These are phyloP conservation scores for Pythium plurisporium DNA, from an alignment of 352 stramenopile species.

Conservation along the genomic window DNA sequence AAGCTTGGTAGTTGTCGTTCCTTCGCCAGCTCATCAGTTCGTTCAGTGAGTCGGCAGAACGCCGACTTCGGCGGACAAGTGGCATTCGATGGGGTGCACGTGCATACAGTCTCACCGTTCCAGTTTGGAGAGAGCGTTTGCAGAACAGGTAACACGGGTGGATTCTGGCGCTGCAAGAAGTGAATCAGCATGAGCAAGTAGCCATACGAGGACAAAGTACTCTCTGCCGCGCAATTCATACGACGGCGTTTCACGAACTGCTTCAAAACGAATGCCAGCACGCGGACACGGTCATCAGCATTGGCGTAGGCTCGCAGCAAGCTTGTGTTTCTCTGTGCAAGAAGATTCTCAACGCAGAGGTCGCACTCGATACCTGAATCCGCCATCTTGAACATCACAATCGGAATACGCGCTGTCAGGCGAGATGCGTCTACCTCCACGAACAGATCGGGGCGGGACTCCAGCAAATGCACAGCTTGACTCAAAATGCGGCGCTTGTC, in stretches of 20 bases:
- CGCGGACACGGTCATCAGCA: slow-evolving; percentile 64
- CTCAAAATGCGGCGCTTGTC: slow-evolving; percentile 68
- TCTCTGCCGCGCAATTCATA: slow-evolving; percentile 81
- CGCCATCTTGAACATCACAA: slow-evolving; percentile 95
- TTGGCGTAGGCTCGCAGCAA: slow-evolving; percentile 92
- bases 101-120: slow-evolving; percentile 30
- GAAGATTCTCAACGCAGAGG: slow-evolving; percentile 93
- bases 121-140: slow-evolving; percentile 59
- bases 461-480: slow-evolving; percentile 51
- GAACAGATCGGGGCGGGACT: slow-evolving; percentile 63
- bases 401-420: slow-evolving; percentile 95
- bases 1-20: slow-evolving; percentile 39
- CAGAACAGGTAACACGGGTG: slow-evolving; percentile 68
- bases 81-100: slow-evolving; percentile 17
- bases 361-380: slow-evolving; percentile 68
- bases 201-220: slow-evolving; percentile 80
- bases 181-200: slow-evolving; percentile 86
- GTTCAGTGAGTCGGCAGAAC: slow-evolving; percentile 37
- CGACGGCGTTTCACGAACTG: slow-evolving; percentile 74
- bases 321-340: slow-evolving; percentile 96
- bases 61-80: slow-evolving; percentile 26
- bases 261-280: slow-evolving; percentile 81
- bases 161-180: slow-evolving; percentile 69
- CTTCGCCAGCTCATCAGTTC: slow-evolving; percentile 24
- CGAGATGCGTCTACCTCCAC: slow-evolving; percentile 66